Evolutionary conservation across 495 filamentous ascomycete genomes (phyloP), one percentile per base, ranked within the genome.

Genomic region (Poronia punctata): DNA sequence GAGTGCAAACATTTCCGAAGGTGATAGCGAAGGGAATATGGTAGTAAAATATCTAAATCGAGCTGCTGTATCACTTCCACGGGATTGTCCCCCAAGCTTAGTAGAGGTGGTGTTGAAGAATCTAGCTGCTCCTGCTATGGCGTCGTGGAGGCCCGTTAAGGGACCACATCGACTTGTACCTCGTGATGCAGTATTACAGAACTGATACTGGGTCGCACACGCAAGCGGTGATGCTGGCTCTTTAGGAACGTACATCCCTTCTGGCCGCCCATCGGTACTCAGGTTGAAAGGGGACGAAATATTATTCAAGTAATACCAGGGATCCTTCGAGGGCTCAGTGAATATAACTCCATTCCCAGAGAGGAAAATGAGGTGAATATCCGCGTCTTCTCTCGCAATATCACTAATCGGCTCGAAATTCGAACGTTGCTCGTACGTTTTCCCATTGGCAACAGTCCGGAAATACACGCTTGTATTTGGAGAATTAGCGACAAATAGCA

Each of bases 141-240:
- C 42, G 20, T 45, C 42, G 2, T 19, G 11, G n/a, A 38, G 16
- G 6, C 42, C 38, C 5, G 33, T 20, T 23, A 45, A 22, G 3
- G 42, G 42, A 7, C 33, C 34, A 24, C 42, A 45, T 10, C 32
- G 10, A 20, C 42, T 20, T 9, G 10, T 25, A 3, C 17, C 34
- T 26, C 14, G 31, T 1, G 16, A 28, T 7, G 20, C 42, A 25
- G 33, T 25, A 19, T 29, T 45, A 65, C 55, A 41, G 6, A 41
- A 31, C 22, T 41, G 38, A n/a, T 33, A 26, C 16, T 41, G 38
- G 6, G n/a, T 8, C 4, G 29, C 19, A 19, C 38, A 41, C 1
- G 25, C 28, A 0, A 41, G 19, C 5, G 38, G 29, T 12, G 29
- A 41, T 0, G 38, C 38, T 2, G 38, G 20, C 10, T 41, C 28